A percentile compares a stretch with the other conserved stretches of the same genome.
These are phyloP conservation scores for Trichoderma semiorbis DNA, from an alignment of 2,329 filamentous ascomycete genomes.

Conservation along the genomic window DNA sequence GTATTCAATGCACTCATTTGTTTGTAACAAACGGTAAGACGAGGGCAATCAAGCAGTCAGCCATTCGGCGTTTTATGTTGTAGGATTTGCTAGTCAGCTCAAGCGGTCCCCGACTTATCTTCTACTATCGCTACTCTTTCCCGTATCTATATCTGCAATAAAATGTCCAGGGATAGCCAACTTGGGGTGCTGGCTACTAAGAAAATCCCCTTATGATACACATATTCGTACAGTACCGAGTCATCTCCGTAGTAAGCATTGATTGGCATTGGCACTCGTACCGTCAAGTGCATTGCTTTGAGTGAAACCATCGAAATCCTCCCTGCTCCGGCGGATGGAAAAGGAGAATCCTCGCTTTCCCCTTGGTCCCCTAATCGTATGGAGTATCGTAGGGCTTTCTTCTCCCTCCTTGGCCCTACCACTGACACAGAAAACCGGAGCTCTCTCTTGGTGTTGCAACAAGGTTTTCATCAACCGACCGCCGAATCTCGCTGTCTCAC, in stretches of 20 bases:
- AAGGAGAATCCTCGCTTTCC: not conserved
- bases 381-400: not conserved
- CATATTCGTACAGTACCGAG: not conserved
- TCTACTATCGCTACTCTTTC: not conserved
- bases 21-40: not conserved
- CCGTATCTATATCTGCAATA: not conserved
- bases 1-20: not conserved
- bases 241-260: not conserved
- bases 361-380: not conserved
- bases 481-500: constrained; percentile 7
- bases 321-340: not conserved
- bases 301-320: not conserved
- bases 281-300: not conserved
- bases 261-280: not conserved
- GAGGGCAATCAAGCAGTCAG: not conserved
- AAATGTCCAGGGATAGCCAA: not conserved
- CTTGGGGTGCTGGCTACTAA: not conserved
- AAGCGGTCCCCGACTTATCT: not conserved
- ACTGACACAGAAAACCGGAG: not conserved
- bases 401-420: not conserved
- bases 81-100: not conserved
- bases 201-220: not conserved
- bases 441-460: not conserved
- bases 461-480: constrained; percentile 5
- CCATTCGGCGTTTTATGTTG: not conserved